Evolutionary conservation across 1,284 basidiomycete genomes (phyloP).

Genomic region (Cutaneotrichosporon sp.): DNA sequence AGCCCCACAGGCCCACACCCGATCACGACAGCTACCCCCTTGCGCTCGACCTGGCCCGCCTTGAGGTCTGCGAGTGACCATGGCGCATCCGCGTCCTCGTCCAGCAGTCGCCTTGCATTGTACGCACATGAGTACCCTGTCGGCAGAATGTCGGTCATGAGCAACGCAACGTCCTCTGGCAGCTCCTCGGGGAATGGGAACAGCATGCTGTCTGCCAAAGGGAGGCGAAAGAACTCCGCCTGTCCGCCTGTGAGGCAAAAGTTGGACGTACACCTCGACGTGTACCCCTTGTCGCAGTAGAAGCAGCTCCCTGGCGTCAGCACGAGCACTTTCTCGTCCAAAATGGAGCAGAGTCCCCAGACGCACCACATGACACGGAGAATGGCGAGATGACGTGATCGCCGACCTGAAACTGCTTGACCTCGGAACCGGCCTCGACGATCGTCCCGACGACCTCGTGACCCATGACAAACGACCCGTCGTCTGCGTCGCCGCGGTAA

Average conservation of each 20-base stretch:
- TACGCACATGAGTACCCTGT: conserved; percentile 54
- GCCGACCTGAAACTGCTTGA: conserved; percentile 66
- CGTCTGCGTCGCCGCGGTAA: conserved; percentile 63
- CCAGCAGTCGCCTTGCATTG: conserved; percentile 48
- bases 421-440: conserved; percentile 67
- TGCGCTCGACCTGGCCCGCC: conserved; percentile 37
- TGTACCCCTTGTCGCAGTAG: conserved; percentile 72
- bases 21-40: conserved; percentile 49
- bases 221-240: conserved; percentile 80
- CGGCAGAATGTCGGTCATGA: conserved; percentile 55
- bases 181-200: conserved; percentile 50
- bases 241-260: conserved; percentile 74
- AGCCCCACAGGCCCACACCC: conserved; percentile 56
- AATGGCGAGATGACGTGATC: conserved; percentile 87
- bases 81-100: conserved; percentile 33
- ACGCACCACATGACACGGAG: conserved; percentile 76
- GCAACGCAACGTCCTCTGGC: conserved; percentile 50
- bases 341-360: no score
- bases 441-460: conserved; percentile 84
- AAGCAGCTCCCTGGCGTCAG: conserved; percentile 37
- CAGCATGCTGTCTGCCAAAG: conserved; percentile 55
- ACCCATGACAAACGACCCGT: conserved; percentile 56
- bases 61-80: conserved; percentile 29
- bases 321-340: neutral
- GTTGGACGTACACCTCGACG: conserved; percentile 69